Base-by-base conservation (phyloP, 768 basidiomycete genomes). In the Neoboletus brunneissimus region DNA sequence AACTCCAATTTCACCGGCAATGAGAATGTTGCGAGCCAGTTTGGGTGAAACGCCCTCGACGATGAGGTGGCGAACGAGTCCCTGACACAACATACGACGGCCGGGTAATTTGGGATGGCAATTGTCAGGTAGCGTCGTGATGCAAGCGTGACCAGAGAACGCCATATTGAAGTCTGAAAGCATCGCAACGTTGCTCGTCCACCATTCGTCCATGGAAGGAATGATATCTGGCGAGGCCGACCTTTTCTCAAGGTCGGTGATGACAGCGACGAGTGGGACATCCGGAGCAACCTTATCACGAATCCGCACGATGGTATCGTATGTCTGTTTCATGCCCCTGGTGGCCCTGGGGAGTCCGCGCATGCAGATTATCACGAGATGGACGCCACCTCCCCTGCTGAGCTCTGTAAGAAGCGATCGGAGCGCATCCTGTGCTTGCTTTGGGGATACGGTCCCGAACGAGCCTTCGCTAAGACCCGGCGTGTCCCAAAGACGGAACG, bases 121-220 rank as follows among this genome's bases (percentile, higher is more conserved):
- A 32, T 54, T 51, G 27, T 68, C 64, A 2, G 59, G 45, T 23
- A 65, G 32, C 1, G 64, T 65, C 1, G 64, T 65, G 54, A 65
- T 31, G 57, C 64, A 65, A 35, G 64, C 64, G 25, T 65, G 64
- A 10, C 46, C 72, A 7, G 64, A 58, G 27, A 76, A 76, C 11
- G 29, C 4, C 64, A 79, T 79, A n/a, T 57, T 58, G 51, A 66
- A 62, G 5, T 56, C 44, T 25, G 50, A 53, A 51, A 78, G 75
- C 0, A 34, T 20, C 9, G 27, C 15, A 25, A 64, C 44, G 45
- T 78, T 78, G 55, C 56, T 54, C 27, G 48, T 52, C 77, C 76
- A 78, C 78, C 78, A 79, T 29, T 67, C 62, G 0, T 72, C 70
- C 67, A 75, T 74, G 22, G 70, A 69, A 2, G 54, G 31, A 7